Base-by-base conservation (phyloP, 768 basidiomycete species). In the Strobilomyces confusus region DNA sequence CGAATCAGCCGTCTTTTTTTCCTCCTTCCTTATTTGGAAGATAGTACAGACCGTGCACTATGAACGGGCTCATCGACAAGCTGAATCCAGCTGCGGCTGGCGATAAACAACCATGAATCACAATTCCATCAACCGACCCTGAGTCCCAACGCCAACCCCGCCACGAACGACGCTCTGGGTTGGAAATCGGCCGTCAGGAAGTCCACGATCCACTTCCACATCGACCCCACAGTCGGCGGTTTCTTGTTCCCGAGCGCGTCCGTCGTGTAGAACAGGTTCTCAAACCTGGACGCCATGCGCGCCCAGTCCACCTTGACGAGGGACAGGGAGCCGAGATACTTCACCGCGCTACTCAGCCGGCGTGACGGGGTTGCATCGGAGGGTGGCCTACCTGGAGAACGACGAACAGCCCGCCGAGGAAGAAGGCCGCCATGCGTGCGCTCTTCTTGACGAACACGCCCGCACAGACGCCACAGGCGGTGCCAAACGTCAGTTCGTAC, bases 371-470 rank as follows among this genome's bases (percentile, higher is more conserved):
- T 7, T 17, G 40, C 30, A 33, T 17, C 2, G 5, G 6, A 25
- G 13, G 15, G 9, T 32, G 40, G 64, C 81, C 44, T 52, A 92
- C 94, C 81, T 95, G 94, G 9, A 98, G 79, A 42, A 98, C 71
- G 20, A 98, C 87, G 59, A 97, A 98, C 2, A 90, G 74, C 4
- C 92, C 93, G 4, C 95, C 95, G n/a, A 97, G 72, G 40, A 88
- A 66, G 72, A 92, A 94, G 0, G 94, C 95, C 12, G 86, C 70
- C 2, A 81, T 76, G 67, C 86, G 90, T 9, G 86, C 82, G n/a
- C 95, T 95, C 69, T 95, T 98, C 73, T 97, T 98, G 61, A 95
- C 76, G 65, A 98, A 98, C 0, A 98, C 79, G 0, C 95, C 95
- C 0, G 92, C 84, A 63, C 92, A 97, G 38, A 98, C 66, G 0